Base-by-base conservation (phyloP, 768 basidiomycete genomes). In the Amanita brunnescens region DNA sequence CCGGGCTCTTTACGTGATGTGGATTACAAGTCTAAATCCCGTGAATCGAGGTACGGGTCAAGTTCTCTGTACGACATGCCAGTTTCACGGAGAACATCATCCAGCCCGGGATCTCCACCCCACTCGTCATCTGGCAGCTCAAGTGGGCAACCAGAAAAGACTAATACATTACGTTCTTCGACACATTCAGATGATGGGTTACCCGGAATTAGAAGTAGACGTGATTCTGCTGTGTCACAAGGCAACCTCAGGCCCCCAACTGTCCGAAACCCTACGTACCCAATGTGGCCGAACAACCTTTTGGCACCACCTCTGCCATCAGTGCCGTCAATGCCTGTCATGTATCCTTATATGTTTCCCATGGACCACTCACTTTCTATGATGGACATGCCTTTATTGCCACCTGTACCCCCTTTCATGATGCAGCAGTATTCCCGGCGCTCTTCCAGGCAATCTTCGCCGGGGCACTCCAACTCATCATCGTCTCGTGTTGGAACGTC, bases 321-420 rank as follows among this genome's bases (percentile, higher is more conserved):
- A 7, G 26, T 64, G 29, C 63, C 68, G 39, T 40, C 39, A 23
- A 13, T 48, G 13, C 21, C 21, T 14, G 33, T 35, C 41, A 63
- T 78, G 46, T 71, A 74, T 7, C 67, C 41, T 33, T 51, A 44
- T 23, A 37, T 43, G 42, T 33, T 44, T 20, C 50, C 50, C 13
- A 35, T 51, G 20, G 50, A 51, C 20, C 50, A 41, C 23, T 43
- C 74, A 35, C 73, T 70, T 51, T 66, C 73, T 49, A 67, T 80
- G n/a, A n/a, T n/a, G 65, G 81, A 86, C 56, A 78, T 79, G 75
- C 83, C 85, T 6, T 68, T 88, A 8, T 71, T 88, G 26, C 86
- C 86, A 8, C 86, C 86, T 5, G 73, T 80, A 1, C 77, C 86
- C 20, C 84, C 86, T 10, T 88, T 87, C 65, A 86, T 87, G 81